Conservation (phyloP, 768 basidiomycete species). For the Rhodotorula diobovata region DNA sequence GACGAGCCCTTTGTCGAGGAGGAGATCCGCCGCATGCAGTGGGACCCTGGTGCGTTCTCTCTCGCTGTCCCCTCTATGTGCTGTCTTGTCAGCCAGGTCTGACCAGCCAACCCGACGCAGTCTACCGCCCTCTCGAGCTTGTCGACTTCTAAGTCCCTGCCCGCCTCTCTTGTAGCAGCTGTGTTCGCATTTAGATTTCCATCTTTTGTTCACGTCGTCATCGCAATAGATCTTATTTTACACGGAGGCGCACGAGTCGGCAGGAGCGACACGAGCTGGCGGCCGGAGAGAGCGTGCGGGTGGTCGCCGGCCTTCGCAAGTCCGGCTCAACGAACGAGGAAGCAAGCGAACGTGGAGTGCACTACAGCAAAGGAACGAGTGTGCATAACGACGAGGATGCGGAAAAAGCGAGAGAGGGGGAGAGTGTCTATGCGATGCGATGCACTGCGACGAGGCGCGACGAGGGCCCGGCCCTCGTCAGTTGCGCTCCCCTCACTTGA, state of each 20-base stretch:
- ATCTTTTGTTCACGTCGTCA: no score
- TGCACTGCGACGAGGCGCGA: no score
- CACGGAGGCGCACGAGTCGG: no score
- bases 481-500: no score
- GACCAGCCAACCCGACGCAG: not conserved
- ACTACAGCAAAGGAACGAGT: not conserved
- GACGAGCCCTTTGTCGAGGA: conserved; percentile 54
- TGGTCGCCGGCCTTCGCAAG: not conserved
- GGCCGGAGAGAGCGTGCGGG: no score
- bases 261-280: no score
- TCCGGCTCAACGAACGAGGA: not conserved
- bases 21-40: conserved; percentile 45
- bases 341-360: not conserved
- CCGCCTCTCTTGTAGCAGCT: no score
- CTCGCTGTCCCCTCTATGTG: not conserved
- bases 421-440: not conserved
- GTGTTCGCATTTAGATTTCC: no score
- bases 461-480: not conserved
- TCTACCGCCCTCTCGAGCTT: conserved; percentile 35
- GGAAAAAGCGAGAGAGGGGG: not conserved
- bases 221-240: not conserved
- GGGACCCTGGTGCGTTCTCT: conserved; percentile 30
- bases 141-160: conserved; percentile 3
- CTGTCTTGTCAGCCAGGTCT: not conserved
- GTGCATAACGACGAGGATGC: not conserved